Conservation (phyloP, 257 asterid species). For the Salvia miltiorrhiza region DNA sequence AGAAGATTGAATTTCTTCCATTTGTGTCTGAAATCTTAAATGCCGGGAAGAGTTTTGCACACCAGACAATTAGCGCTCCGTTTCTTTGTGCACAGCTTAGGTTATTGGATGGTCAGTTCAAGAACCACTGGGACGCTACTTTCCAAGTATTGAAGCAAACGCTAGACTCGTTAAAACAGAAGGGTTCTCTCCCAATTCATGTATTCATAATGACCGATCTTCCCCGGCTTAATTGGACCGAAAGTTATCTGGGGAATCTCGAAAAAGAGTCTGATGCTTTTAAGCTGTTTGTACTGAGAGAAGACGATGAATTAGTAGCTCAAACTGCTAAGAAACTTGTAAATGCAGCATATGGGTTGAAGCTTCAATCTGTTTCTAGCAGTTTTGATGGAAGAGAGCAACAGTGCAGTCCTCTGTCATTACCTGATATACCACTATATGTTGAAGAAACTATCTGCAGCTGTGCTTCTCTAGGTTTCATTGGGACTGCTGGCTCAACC, state of each 20-base stretch:
- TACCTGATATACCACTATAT: slow-evolving; percentile 56
- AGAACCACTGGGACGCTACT: slow-evolving; percentile 71
- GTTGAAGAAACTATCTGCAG: slow-evolving; percentile 78
- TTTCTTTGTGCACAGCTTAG: slow-evolving; percentile 89
- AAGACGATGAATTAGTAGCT: slow-evolving; percentile 49
- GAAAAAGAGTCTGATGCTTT: slow-evolving; percentile 44
- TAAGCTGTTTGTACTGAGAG: slow-evolving; percentile 54
- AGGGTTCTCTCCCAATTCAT: slow-evolving; percentile 59
- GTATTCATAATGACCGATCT: slow-evolving; percentile 93
- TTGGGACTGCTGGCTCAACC: slow-evolving; percentile 91
- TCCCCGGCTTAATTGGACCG: slow-evolving; percentile 66
- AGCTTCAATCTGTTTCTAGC: slow-evolving; percentile 30
- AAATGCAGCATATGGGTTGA: slow-evolving; percentile 26
- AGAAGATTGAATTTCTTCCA: slow-evolving; percentile 67
- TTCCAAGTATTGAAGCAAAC: slow-evolving; percentile 54
- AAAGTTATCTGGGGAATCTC: slow-evolving; percentile 67
- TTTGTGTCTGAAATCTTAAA: slow-evolving; percentile 58
- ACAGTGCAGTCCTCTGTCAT: slow-evolving; percentile 38
- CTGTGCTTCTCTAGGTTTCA: slow-evolving; percentile 88
- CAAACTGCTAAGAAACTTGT: slow-evolving; percentile 53
- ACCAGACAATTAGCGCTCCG: slow-evolving; percentile 50
- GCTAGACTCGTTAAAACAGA: slow-evolving; percentile 51
- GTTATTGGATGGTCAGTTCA: slow-evolving; percentile 90
- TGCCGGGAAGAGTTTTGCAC: slow-evolving; percentile 77
- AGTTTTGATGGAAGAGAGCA: slow-evolving; percentile 23